phyloP scores from a whole-genome alignment of 331 rosid species.

The Acacia concinna region DNA sequence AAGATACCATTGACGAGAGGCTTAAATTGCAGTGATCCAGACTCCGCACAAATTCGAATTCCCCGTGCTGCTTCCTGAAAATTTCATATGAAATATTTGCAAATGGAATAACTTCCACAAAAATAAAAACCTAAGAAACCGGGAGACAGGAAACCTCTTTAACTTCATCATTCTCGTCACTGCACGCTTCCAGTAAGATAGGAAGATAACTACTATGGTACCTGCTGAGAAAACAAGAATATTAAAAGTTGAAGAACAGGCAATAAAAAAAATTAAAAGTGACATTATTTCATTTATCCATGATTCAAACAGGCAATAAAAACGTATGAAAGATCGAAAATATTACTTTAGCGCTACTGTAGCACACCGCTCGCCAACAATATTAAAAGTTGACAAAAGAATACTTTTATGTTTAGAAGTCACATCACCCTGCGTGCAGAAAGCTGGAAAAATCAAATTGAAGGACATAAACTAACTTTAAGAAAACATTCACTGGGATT shows the following conservation, averaged over 20 bases:
- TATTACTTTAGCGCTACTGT: slow-evolving; percentile 34
- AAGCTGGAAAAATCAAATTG: slow-evolving; percentile 29
- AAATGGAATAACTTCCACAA: neutral
- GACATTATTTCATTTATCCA: slow-evolving; percentile 8
- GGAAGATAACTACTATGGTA: slow-evolving; percentile 32
- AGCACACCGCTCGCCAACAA: slow-evolving; percentile 37
- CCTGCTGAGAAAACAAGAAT: slow-evolving; percentile 21
- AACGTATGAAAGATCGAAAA: neutral
- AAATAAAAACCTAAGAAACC: neutral
- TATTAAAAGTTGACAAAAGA: slow-evolving; percentile 36
- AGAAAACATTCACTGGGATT: neutral
- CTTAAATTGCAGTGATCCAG: slow-evolving; percentile 39
- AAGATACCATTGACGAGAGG: slow-evolving; percentile 39
- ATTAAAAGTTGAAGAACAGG: too few species aligned
- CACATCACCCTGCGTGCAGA: slow-evolving; percentile 35
- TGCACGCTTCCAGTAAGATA: slow-evolving; percentile 38
- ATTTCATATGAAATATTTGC: neutral
- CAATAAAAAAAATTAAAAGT: neutral
- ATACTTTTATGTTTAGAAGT: slow-evolving; percentile 36
- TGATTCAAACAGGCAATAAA: slow-evolving; percentile 10
- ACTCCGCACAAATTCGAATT: slow-evolving; percentile 47
- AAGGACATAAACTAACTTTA: neutral
- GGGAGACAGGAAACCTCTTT: slow-evolving; percentile 38
- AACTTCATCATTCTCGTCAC: slow-evolving; percentile 36
- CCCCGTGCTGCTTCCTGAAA: slow-evolving; percentile 48